Conservation (phyloP, 2,329 filamentous ascomycete species). For the Neodidymelliopsis sp. region DNA sequence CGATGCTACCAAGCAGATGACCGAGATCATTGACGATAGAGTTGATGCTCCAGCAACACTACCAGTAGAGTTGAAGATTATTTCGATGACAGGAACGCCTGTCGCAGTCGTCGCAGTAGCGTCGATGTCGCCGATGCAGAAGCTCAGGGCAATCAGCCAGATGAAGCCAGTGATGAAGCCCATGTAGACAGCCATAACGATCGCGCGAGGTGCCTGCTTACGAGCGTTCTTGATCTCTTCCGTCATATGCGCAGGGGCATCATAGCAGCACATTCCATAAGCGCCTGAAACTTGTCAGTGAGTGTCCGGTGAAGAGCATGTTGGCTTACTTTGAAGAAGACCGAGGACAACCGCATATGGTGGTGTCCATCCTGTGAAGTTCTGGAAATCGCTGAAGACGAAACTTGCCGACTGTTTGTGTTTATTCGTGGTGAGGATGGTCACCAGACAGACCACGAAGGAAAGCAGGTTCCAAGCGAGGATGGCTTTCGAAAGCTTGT, state of each 20-base stretch:
- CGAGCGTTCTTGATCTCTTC: slow-evolving; percentile 63
- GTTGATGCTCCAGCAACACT: slow-evolving; percentile 56
- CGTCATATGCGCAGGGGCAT: slow-evolving; percentile 60
- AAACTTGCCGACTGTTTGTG: slow-evolving; percentile 63
- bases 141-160: slow-evolving; percentile 51
- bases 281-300: slow-evolving; percentile 32
- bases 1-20: slow-evolving; percentile 57
- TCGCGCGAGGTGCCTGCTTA: slow-evolving; percentile 58
- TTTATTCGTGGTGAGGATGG: slow-evolving; percentile 62
- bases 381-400: slow-evolving; percentile 64
- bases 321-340: slow-evolving; percentile 55
- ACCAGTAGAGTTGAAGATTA: slow-evolving; percentile 59
- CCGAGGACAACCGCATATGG: slow-evolving; percentile 62
- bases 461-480: slow-evolving; percentile 62
- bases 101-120: slow-evolving; percentile 55
- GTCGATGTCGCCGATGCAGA: slow-evolving; percentile 55
- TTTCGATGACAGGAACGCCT: slow-evolving; percentile 62
- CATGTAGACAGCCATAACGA: slow-evolving; percentile 50
- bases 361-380: slow-evolving; percentile 60
- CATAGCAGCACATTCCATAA: slow-evolving; percentile 63
- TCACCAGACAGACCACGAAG: slow-evolving; percentile 61
- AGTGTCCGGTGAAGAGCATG: background rate
- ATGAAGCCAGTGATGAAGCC: slow-evolving; percentile 51
- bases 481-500: slow-evolving; percentile 59
- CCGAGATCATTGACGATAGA: slow-evolving; percentile 56